Conservation (phyloP, 148 eudicot species). For the Rhododendron simsii region DNA sequence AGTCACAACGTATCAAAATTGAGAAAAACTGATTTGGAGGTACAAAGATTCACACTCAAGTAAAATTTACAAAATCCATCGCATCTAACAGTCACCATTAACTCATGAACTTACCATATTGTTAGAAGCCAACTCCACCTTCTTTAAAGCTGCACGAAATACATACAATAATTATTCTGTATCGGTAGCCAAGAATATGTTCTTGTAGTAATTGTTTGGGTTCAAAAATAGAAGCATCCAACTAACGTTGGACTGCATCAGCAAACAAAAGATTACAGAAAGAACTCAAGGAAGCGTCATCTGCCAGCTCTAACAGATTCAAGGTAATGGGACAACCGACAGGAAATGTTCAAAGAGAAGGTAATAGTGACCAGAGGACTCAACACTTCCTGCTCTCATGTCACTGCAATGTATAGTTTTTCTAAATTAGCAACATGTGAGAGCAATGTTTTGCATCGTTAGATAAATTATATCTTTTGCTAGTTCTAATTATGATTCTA, state of each 20-base stretch:
- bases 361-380: not conserved
- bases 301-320: not conserved
- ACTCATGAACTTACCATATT: constrained; percentile 36
- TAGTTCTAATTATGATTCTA: not conserved
- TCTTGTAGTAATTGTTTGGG: not conserved
- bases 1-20: not conserved
- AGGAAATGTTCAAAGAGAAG: not conserved
- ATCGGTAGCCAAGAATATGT: not conserved
- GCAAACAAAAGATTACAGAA: not conserved
- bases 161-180: constrained; percentile 6
- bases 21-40: not conserved
- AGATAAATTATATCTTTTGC: not conserved
- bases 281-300: not conserved
- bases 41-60: not conserved
- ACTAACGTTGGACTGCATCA: not conserved
- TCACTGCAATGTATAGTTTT: not conserved
- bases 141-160: constrained; percentile 39
- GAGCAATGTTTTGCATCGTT: not conserved
- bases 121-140: constrained; percentile 28
- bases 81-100: not conserved
- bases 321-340: not conserved
- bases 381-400: not conserved
- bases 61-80: not conserved
- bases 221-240: not conserved
- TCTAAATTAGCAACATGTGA: not conserved